phyloP scores from a whole-genome alignment of 2,329 filamentous ascomycete genomes.

The Aureobasidium sp. region DNA sequence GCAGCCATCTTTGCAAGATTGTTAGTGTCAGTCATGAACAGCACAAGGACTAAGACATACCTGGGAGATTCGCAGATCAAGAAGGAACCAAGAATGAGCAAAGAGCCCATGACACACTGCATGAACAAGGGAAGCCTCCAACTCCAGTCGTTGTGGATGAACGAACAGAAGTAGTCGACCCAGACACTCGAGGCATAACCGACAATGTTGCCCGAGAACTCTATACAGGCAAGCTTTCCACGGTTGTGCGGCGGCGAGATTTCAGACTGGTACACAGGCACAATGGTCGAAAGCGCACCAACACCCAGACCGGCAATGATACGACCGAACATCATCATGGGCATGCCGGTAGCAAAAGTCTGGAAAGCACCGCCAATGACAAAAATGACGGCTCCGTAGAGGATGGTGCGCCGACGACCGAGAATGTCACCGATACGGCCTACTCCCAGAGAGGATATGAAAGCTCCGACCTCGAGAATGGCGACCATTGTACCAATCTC shows the following conservation, averaged over 20 bases:
- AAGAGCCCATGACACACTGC: conserved; percentile 88
- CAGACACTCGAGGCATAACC: conserved; percentile 95
- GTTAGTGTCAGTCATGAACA: background rate
- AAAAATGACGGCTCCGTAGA: conserved; percentile 90
- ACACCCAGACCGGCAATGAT: conserved; percentile 44
- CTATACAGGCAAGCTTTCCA: conserved; percentile 91
- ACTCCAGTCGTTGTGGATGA: conserved; percentile 71
- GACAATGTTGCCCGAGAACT: conserved; percentile 94
- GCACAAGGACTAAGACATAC: conserved; percentile 38
- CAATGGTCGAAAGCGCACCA: conserved; percentile 42
- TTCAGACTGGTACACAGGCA: conserved; percentile 46
- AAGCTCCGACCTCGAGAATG: conserved; percentile 87
- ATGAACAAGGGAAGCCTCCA: conserved; percentile 86
- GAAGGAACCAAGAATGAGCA: conserved; percentile 77
- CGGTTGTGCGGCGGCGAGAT: conserved; percentile 88
- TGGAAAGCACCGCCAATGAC: conserved; percentile 75
- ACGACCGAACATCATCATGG: conserved; percentile 63
- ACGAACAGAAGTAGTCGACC: conserved; percentile 97
- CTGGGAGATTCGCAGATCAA: conserved; percentile 94
- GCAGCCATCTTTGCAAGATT: conserved; percentile 61
- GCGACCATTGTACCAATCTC: conserved; percentile 96
- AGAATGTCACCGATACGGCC: conserved; percentile 87
- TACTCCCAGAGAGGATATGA: conserved; percentile 78
- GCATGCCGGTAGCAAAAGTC: conserved; percentile 69
- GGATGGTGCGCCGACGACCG: conserved; percentile 77